These are phyloP conservation scores for Dryas integrifolia DNA, from an alignment of 331 rosid species.

Conservation along the genomic window DNA sequence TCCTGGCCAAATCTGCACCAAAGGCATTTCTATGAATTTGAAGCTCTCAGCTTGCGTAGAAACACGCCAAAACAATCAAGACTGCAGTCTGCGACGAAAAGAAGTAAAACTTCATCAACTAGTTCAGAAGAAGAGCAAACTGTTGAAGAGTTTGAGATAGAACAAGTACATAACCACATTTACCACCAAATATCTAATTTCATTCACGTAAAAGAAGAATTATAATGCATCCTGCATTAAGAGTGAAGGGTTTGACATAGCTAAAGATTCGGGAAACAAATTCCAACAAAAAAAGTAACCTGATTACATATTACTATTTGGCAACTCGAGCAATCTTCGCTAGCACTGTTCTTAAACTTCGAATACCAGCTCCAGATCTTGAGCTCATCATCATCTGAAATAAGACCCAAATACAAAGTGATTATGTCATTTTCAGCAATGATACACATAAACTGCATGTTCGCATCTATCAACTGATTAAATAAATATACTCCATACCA, in stretches of 20 bases:
- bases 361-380: constrained; percentile 86
- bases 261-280: neutral
- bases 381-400: constrained; percentile 94
- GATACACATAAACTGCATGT: neutral
- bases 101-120: too few species aligned
- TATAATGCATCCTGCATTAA: neutral
- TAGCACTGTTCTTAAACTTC: constrained; percentile 77
- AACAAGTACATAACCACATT: neutral
- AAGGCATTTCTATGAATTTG: neutral
- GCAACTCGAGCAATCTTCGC: constrained; percentile 64
- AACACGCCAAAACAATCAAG: neutral
- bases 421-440: constrained; percentile 15
- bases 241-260: neutral
- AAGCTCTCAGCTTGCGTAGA: neutral
- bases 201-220: neutral
- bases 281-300: constrained; percentile 25
- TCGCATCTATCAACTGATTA: constrained; percentile 13
- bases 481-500: constrained; percentile 48
- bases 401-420: constrained; percentile 11
- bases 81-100: too few species aligned
- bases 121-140: too few species aligned
- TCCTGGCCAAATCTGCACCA: neutral
- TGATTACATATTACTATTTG: constrained; percentile 35
- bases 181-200: too few species aligned
- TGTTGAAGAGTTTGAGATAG: too few species aligned